Base-by-base conservation (phyloP, 2,329 filamentous ascomycete species). In the Epichloe gansuensis region DNA sequence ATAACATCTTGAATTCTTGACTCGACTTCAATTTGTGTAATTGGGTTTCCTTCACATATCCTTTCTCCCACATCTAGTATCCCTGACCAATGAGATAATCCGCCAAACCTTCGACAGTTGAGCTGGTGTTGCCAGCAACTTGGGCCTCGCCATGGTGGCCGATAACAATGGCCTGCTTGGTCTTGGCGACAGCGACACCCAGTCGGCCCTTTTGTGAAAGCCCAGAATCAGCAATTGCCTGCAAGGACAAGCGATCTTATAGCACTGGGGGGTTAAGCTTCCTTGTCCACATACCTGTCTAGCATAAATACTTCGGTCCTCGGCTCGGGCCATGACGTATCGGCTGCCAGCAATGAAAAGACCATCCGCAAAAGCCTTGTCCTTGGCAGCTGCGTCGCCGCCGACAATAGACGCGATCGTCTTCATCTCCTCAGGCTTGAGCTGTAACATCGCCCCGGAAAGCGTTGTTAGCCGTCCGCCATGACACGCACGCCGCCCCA, bases 81-180 rank as follows among this genome's bases (percentile, higher is more conserved):
- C 82, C 81, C 58, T 80, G 74, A 62, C 80, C 78, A 68, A 87
- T 82, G 57, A 95, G 81, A 75, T 97, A 96, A 70, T 95, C 87
- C 63, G 81, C 89, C 57, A 98, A 78, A 62, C 81, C 76, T 74
- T 91, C 87, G 59, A 95, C 86, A 48, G 86, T 87, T 66, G 80
- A 80, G 62, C 83, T 83, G 57, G 88, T 83, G 68, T 85, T 84
- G 66, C 87, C 83, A 50, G 86, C 87, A 67, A 86, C 76, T 60
- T 83, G 73, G 56, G 68, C 68, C 68, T 95, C 88, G 59, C 76
- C 77, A 77, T 97, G 89, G 75, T 95, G 89, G 60, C 82, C 86
- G 67, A 98, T 73, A 66, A 98, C 80, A 68, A 97, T 83, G 60
- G 89, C 88, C 72, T 94, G 85, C 64, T 78, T 84, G 63, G 91